Base-by-base conservation (phyloP, 2,329 filamentous ascomycete genomes). In the Aspergillus intermedius region DNA sequence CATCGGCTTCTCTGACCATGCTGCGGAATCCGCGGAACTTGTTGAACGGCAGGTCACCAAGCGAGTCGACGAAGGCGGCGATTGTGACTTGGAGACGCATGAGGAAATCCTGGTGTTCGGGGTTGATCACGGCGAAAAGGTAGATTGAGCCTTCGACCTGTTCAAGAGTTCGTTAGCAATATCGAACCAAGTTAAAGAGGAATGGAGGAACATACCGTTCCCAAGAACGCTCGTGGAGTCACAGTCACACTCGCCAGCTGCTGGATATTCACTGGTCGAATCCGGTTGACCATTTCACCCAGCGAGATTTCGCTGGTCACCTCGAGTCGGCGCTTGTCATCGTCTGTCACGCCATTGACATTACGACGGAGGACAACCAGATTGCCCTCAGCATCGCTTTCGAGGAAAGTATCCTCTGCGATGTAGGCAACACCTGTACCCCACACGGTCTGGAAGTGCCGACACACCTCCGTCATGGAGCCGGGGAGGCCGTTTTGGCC, bases 271-370 rank as follows among this genome's bases (percentile, higher is more conserved):
- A 97, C 80, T 23, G 81, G 81, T 19, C 85, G 80, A 48, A 97
- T 95, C 28, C 83, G 80, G 63, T 98, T 98, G 48, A 97, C 88
- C 80, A 93, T 89, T 66, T 98, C 91, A 1, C 93, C 91, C 8
- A 98, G 75, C 41, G 86, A 83, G 54, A 97, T 82, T 67, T 96
- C 91, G 51, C 86, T 85, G 1, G 82, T 88, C 4, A 90, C 76
- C 39, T 88, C 79, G 55, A 97, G 71, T 23, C 82, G 77, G 44
- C 78, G 78, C 51, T 78, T 80, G 58, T 95, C 89, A 46, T 93
- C 84, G 1, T 80, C 77, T 0, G 84, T 89, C 1, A 89, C 83
- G 0, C 87, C 88, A 2, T 83, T 77, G 2, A 74, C 61, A 57
- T 96, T 91, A 34, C 83, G 80, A 45, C 82, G 77, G n/a, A 97